Percentiles rank a stretch among this genome's conserved stretches.
Evolutionary conservation across 2,329 filamentous ascomycete genomes (phyloP).

Genomic region (Metarhizium humberi): DNA sequence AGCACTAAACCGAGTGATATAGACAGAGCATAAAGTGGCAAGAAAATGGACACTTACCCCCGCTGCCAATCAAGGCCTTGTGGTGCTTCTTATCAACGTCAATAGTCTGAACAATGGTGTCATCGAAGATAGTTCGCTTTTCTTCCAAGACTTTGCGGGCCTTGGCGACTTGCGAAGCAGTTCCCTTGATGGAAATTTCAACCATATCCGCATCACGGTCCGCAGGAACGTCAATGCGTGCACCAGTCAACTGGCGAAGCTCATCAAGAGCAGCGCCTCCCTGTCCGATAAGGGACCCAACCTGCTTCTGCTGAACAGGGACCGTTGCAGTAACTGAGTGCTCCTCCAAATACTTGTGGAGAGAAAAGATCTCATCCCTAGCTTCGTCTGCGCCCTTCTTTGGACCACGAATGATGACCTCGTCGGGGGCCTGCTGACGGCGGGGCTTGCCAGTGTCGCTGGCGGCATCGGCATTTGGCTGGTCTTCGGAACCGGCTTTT

Average conservation of each 20-base stretch:
- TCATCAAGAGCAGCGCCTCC: conserved; percentile 87
- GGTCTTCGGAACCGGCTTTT: conserved; percentile 58
- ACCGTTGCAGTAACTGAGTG: conserved; percentile 74
- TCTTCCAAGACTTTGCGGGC: conserved; percentile 86
- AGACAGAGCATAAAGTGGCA: background rate
- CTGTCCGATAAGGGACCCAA: conserved; percentile 88
- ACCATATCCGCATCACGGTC: conserved; percentile 66
- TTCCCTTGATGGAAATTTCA: conserved; percentile 87
- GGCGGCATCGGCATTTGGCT: conserved; percentile 56
- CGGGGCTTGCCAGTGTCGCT: conserved; percentile 59
- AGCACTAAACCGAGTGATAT: background rate
- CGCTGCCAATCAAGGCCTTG: conserved; percentile 76
- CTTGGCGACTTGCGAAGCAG: conserved; percentile 80
- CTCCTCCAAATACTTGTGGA: conserved; percentile 84
- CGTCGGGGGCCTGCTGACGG: conserved; percentile 70
- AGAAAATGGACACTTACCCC: conserved; percentile 53
- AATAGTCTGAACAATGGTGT: conserved; percentile 75
- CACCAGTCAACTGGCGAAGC: conserved; percentile 73
- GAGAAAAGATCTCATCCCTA: conserved; percentile 79
- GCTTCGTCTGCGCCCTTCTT: conserved; percentile 89
- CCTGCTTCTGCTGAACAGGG: conserved; percentile 79
- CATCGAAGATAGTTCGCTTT: conserved; percentile 78
- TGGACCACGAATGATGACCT: conserved; percentile 84
- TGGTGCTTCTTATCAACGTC: conserved; percentile 95
- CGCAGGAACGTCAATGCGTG: conserved; percentile 85